phyloP scores from a whole-genome alignment of 495 filamentous ascomycete genomes.

The Penicillium tannophilum region DNA sequence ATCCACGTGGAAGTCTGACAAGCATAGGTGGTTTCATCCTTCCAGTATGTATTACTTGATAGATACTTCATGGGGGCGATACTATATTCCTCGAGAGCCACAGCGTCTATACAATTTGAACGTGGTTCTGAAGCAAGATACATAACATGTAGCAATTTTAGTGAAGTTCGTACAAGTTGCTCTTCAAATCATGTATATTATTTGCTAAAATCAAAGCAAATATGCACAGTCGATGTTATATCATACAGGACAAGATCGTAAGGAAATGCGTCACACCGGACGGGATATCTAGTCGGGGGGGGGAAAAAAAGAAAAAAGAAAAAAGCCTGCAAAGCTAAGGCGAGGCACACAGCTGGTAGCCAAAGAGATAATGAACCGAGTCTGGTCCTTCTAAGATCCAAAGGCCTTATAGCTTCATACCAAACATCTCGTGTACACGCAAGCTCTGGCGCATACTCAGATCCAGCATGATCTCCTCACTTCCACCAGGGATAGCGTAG shows the following conservation, averaged over 20 bases:
- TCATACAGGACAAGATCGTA: conserved; percentile 22
- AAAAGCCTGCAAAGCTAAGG: conserved; percentile 6
- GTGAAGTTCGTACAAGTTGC: too few relatives aligned
- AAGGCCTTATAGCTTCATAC: conserved; percentile 84
- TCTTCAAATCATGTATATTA: background rate
- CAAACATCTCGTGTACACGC: conserved; percentile 85
- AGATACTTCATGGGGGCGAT: background rate
- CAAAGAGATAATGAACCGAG: background rate
- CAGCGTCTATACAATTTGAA: too few relatives aligned
- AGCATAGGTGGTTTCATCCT: background rate
- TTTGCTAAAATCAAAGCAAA: conserved; percentile 5
- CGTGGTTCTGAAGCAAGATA: too few relatives aligned
- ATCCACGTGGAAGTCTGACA: background rate
- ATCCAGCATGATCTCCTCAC: conserved; percentile 99
- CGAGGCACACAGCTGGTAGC: background rate
- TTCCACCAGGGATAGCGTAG: conserved; percentile 95
- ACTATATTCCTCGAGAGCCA: background rate
- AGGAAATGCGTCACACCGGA: conserved; percentile 23
- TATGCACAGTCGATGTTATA: conserved; percentile 13
- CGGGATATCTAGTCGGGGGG: conserved; percentile 27
- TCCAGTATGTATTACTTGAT: background rate
- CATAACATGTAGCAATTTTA: too few relatives aligned
- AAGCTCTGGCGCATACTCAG: conserved; percentile 91
- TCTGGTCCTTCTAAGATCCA: conserved; percentile 2
- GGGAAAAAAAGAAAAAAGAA: conserved; percentile 9